These are phyloP conservation scores for Ustilago bromivora DNA, from an alignment of 1,284 basidiomycete genomes.

Conservation along the genomic window DNA sequence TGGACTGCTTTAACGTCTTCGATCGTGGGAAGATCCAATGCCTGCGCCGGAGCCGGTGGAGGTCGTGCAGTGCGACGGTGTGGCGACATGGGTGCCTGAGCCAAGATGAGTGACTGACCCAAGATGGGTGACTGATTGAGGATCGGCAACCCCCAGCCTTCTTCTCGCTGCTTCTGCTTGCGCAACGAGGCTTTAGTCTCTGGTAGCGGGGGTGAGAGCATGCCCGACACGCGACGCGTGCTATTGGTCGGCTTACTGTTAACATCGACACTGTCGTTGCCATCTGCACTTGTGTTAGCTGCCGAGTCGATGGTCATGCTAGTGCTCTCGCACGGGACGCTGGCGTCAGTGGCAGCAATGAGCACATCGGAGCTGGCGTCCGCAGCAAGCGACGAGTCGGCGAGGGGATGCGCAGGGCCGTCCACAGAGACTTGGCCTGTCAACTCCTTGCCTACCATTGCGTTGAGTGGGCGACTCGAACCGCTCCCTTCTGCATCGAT, in stretches of 20 bases:
- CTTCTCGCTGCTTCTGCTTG: slow-evolving; percentile 60
- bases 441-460: slow-evolving; percentile 29
- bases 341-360: slow-evolving; percentile 27
- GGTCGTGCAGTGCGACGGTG: slow-evolving; percentile 27
- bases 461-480: slow-evolving; percentile 12
- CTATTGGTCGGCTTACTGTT: slow-evolving; percentile 43
- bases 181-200: slow-evolving; percentile 53
- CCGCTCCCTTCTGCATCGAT: slow-evolving; percentile 45
- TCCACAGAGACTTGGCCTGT: slow-evolving; percentile 31
- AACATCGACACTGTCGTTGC: slow-evolving; percentile 16
- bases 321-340: background rate
- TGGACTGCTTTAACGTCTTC: slow-evolving; percentile 67
- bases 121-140: slow-evolving; percentile 5
- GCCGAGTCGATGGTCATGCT: slow-evolving; percentile 1
- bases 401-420: slow-evolving; percentile 44
- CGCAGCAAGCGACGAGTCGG: slow-evolving; percentile 25
- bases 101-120: background rate
- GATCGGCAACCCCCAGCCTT: slow-evolving; percentile 45
- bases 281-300: background rate
- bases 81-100: slow-evolving; percentile 11
- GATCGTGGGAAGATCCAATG: slow-evolving; percentile 66
- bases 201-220: slow-evolving; percentile 42
- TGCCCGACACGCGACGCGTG: slow-evolving; percentile 29
- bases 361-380: slow-evolving; percentile 39
- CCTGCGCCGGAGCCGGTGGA: slow-evolving; percentile 55